phyloP scores from a whole-genome alignment of 2,329 filamentous ascomycete genomes.

The Xylariaceae sp. region DNA sequence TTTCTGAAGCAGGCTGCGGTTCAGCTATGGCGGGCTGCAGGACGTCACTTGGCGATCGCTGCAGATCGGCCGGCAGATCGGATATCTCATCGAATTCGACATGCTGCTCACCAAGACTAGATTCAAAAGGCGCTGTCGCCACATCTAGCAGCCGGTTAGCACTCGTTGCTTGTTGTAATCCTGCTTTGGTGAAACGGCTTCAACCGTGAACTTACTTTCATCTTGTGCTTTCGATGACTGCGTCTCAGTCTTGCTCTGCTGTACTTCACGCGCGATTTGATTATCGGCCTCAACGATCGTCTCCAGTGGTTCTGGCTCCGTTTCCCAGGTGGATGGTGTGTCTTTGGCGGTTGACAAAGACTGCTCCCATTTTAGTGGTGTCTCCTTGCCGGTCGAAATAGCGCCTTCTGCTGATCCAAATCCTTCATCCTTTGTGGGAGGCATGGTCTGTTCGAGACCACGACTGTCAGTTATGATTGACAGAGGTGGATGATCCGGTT shows the following conservation, averaged over 20 bases:
- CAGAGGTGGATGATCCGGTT: conserved; percentile 8
- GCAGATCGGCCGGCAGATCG: neutral
- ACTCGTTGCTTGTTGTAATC: neutral
- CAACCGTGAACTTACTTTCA: neutral
- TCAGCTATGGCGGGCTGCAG: neutral
- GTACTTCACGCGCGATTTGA: neutral
- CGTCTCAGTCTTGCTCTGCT: conserved; percentile 1
- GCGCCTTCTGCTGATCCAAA: neutral
- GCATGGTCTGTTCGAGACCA: neutral
- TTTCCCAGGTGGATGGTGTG: conserved; percentile 7
- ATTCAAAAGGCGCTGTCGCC: neutral
- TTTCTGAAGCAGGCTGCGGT: neutral
- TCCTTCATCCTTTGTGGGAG: neutral
- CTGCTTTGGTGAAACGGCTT: neutral
- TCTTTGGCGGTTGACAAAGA: conserved; percentile 10
- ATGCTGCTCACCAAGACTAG: neutral
- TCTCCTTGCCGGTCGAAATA: neutral
- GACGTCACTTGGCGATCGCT: neutral
- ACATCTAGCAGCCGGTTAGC: neutral
- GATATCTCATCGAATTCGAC: neutral
- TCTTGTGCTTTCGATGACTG: neutral
- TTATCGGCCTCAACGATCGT: neutral
- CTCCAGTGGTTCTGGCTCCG: neutral
- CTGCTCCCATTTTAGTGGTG: conserved; percentile 7
- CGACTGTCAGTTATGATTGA: neutral